These are phyloP conservation scores for Purpureocillium takamizusanense DNA, from an alignment of 2,329 filamentous ascomycete genomes.

Conservation along the genomic window DNA sequence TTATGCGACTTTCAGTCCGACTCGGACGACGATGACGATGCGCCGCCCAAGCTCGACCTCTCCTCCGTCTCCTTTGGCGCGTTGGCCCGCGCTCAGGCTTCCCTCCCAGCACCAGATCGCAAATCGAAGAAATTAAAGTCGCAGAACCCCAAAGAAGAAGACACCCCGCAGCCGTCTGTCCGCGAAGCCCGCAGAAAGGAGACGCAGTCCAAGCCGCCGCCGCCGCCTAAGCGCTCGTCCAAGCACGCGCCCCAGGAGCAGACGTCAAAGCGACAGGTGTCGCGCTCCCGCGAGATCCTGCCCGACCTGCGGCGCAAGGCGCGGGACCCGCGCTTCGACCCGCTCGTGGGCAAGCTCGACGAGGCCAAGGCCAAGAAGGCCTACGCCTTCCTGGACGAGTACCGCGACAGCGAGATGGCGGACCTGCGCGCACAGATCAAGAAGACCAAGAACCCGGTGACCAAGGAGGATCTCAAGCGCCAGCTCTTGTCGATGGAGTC, in stretches of 20 bases:
- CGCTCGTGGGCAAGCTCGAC: conserved; percentile 44
- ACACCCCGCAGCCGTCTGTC: conserved; percentile 8
- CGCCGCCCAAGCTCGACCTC: conserved; percentile 31
- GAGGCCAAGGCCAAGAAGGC: conserved; percentile 55
- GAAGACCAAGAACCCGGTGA: conserved; percentile 51
- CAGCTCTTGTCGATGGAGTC: conserved; percentile 72
- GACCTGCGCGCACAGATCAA: conserved; percentile 61
- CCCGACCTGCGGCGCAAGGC: conserved; percentile 44
- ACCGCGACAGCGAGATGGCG: conserved; percentile 74
- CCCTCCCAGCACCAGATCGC: conserved; percentile 34
- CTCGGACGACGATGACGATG: conserved; percentile 14
- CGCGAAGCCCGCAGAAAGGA: conserved; percentile 1
- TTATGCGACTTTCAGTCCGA: too few relatives aligned
- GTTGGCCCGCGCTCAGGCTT: conserved; percentile 77
- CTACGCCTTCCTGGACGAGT: conserved; percentile 83
- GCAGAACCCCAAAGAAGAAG: conserved; percentile 26
- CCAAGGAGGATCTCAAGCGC: conserved; percentile 63
- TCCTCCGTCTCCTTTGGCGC: conserved; percentile 75
- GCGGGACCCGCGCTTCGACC: conserved; percentile 86
- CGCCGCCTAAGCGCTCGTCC: conserved; percentile 37
- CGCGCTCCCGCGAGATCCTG: conserved; percentile 68
- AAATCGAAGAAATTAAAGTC: conserved; percentile 16
- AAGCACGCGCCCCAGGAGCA: conserved; percentile 87
- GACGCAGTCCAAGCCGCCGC: conserved; percentile 8
- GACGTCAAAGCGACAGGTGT: conserved; percentile 75